These are phyloP conservation scores for Chenopodium album DNA, from an alignment of 148 eudicot genomes.

Conservation along the genomic window DNA sequence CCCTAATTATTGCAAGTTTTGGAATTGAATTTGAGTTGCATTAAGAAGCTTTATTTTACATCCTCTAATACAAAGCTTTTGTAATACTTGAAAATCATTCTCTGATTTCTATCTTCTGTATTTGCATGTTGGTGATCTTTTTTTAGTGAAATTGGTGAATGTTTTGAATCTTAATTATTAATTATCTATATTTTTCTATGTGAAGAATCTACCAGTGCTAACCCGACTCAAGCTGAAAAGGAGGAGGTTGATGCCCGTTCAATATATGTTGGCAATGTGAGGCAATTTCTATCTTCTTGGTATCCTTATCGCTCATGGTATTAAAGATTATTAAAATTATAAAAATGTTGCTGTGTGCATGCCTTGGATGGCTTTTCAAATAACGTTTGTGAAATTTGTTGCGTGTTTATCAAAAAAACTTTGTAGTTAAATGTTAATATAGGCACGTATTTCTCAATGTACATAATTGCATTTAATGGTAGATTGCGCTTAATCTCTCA, in stretches of 20 bases:
- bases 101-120: neutral
- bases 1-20: neutral
- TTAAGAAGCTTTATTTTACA: neutral
- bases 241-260: constrained; percentile 57
- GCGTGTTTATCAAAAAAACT: neutral
- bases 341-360: neutral
- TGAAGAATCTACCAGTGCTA: constrained; percentile 40
- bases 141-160: neutral
- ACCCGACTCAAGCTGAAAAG: constrained; percentile 49
- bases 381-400: neutral
- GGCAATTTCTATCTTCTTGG: constrained; percentile 20
- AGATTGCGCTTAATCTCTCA: neutral
- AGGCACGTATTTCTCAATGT: neutral
- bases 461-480: neutral
- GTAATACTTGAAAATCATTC: neutral
- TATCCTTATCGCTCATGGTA: neutral
- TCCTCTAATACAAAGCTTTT: neutral
- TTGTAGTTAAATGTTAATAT: neutral
- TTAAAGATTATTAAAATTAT: neutral
- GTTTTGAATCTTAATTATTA: constrained; percentile 1
- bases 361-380: neutral
- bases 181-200: neutral
- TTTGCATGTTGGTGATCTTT: neutral
- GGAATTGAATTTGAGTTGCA: neutral
- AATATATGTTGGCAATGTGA: constrained; percentile 58